Evolutionary conservation across 441 rosid genomes (phyloP), one percentile per base, ranked within the genome.

Genomic region (Euphorbia schlechtendalii): DNA sequence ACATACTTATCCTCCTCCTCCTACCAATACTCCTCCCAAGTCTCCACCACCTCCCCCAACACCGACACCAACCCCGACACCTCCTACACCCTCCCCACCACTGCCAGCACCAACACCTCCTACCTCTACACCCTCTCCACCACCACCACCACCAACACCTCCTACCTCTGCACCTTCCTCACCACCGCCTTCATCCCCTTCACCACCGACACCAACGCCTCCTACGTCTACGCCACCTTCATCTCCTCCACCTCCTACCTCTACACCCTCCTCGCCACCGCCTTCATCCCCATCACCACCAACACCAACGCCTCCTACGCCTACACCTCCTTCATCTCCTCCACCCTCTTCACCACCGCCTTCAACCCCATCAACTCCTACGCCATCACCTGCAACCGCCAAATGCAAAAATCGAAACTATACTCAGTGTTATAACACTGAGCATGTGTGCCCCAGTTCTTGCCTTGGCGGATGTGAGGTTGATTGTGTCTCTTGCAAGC

Each of bases 401-500:
- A 73, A 62, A 64, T 82, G 85, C 71, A 71, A 51, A 61, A 68
- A 76, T 73, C 41, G 36, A 10, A 57, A 56, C 34, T 77, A 62
- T 41, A 68, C 80, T 46, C 67, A 69, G 3, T 85, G 86, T 73
- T 82, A 77, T 43, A 73, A 82, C 62, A 34, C 38, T 43, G 69
- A 70, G 65, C 78, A 77, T 38, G 34, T n/a, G 22, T 80, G 89
- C 70, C 91, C 89, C 0, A 30, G 20, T 17, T 55, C 64, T 64
- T 85, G 95, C 74, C 78, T 84, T 18, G 56, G 68, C 32, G 74
- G 69, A 63, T 87, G 87, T 63, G 74, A 72, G 58, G 82, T 83
- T n/a, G 88, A 84, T 54, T 86, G 95, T 8, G 71, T 45, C 40
- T 68, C 81, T 69, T 84, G 88, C 89, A 80, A 80, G 55, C 79